phyloP scores from a whole-genome alignment of 2,329 filamentous ascomycete genomes.

The Xylariomycetidae sp. region DNA sequence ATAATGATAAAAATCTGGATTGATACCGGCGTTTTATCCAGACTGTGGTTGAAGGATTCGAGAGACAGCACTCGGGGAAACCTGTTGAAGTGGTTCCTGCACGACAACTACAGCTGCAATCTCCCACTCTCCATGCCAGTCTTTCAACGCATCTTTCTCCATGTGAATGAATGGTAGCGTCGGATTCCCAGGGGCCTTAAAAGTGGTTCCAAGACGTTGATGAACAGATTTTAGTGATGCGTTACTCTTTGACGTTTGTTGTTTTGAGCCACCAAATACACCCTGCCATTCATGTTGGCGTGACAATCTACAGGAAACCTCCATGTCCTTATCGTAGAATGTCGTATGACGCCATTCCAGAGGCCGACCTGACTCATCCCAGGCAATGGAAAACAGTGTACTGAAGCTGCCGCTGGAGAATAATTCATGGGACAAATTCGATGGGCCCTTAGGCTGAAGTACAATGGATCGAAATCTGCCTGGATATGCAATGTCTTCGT shows the following conservation, averaged over 20 bases:
- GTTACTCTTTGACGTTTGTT: not conserved
- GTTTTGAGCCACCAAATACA: conserved; percentile 1
- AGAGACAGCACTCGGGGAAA: too few relatives aligned
- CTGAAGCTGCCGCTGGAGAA: conserved; percentile 8
- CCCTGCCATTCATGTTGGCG: conserved; percentile 7
- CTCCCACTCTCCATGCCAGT: conserved; percentile 5
- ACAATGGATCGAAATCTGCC: conserved; percentile 1
- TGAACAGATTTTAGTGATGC: too few relatives aligned
- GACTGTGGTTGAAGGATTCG: too few relatives aligned
- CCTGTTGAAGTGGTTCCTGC: conserved; percentile 1
- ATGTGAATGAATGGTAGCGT: conserved; percentile 2
- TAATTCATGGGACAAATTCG: conserved; percentile 10
- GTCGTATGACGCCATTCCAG: conserved; percentile 7
- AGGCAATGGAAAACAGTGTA: conserved; percentile 10
- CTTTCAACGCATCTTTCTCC: not conserved
- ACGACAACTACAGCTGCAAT: conserved; percentile 10
- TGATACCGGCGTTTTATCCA: too few relatives aligned
- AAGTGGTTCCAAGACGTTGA: too few relatives aligned
- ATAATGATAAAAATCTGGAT: too few relatives aligned
- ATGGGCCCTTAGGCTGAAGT: not conserved
- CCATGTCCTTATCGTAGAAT: conserved; percentile 5
- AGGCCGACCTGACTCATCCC: conserved; percentile 2
- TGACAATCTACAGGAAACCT: conserved; percentile 2
- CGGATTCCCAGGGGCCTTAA: not conserved
- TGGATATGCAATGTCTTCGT: conserved; percentile 4